Evolutionary conservation across 352 stramenopile species (phyloP), one percentile per base, ranked within the genome.

Genomic region (Pythium aquatile): DNA sequence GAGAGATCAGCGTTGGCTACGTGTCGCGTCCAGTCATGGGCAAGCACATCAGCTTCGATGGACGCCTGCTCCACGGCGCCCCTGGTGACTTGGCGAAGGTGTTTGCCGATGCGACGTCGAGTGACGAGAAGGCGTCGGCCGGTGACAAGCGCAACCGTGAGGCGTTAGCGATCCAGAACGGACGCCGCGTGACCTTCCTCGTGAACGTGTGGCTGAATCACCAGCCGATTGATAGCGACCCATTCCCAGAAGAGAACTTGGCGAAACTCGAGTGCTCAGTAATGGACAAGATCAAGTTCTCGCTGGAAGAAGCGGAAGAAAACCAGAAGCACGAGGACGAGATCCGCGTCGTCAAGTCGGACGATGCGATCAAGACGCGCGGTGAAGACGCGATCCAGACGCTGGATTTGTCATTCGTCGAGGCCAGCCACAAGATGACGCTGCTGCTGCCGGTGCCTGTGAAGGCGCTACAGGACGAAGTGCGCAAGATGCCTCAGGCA

Each of bases 41-140:
- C 47, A 91, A 89, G 65, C 83, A 93, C 70, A 87, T 91, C 20
- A 81, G 65, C 40, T 93, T 93, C 71, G 79, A 91, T 58, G 83
- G 83, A 3, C 68, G 79, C 11, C 70, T 89, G 5, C 53, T 93
- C 17, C 83, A 93, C 58, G 78, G 73, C 13, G 83, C 83, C 3
- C 74, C 80, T 9, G 68, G 86, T 74, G 75, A 76, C 65, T 70
- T 78, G 59, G 65, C 77, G 13, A 61, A n/a, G 7, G 56, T 64
- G 33, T 73, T 76, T 42, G 39, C 75, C 0, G 69, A 61, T 13
- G 48, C 65, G 5, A n/a, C 13, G 0, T 11, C 9, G 8, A 49
- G 35, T 11, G 63, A 73, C 33, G 49, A 53, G 7, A 79, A 67
- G n/a, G 40, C 17, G 6, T 29, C 53, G 9, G 16, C 48, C 4